phyloP scores from a whole-genome alignment of 106 monocot species.

The Dendrobium huoshanense region DNA sequence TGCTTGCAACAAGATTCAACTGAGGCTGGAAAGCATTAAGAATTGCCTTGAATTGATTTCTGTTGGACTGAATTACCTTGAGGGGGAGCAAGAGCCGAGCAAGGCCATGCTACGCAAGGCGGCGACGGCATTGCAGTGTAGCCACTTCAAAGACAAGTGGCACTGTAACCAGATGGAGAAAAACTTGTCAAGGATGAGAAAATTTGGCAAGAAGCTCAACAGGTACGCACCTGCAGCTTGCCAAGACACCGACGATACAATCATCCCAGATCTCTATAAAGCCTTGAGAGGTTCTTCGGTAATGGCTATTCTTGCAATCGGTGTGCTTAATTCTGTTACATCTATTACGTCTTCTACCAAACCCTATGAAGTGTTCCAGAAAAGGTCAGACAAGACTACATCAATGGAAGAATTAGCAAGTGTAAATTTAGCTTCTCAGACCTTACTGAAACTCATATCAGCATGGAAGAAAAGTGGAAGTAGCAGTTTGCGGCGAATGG shows the following conservation, averaged over 20 bases:
- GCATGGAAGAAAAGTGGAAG: neutral
- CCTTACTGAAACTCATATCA: slow-evolving; percentile 2
- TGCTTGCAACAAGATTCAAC: neutral
- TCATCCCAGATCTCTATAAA: neutral
- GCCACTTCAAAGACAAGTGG: neutral
- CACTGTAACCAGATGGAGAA: neutral
- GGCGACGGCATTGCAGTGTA: neutral
- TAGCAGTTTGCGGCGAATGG: neutral
- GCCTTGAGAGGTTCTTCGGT: neutral
- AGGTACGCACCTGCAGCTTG: neutral
- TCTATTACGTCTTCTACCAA: neutral
- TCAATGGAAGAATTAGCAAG: neutral
- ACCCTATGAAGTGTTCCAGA: neutral
- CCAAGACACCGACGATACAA: too few relatives aligned
- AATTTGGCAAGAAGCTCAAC: neutral
- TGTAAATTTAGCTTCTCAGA: neutral
- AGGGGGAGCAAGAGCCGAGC: neutral
- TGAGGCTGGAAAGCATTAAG: neutral
- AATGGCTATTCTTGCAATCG: slow-evolving; percentile 1
- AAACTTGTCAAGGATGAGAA: neutral
- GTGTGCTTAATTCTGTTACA: neutral
- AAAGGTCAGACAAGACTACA: neutral
- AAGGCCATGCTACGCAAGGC: neutral
- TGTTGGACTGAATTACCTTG: neutral
- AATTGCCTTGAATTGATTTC: neutral